phyloP scores from a whole-genome alignment of 495 filamentous ascomycete genomes.

The Lasiosphaeria hispida region DNA sequence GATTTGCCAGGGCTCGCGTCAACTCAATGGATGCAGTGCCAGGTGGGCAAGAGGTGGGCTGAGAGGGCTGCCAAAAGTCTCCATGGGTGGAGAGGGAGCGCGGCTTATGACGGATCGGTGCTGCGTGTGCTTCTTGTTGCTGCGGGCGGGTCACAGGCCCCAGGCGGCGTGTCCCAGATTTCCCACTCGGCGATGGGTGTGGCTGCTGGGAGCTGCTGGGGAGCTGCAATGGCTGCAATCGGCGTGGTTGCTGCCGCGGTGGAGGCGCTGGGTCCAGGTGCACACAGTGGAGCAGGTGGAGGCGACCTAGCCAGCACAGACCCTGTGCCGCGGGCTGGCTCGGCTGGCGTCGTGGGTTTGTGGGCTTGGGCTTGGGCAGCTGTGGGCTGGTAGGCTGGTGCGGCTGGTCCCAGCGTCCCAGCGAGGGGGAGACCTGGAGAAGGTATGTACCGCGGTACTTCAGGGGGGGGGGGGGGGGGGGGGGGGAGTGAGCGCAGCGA shows the following conservation, averaged over 20 bases:
- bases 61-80: neutral
- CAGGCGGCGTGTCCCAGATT: conserved; percentile 21
- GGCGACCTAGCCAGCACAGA: conserved; percentile 1
- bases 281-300: conserved; percentile 10
- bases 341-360: neutral
- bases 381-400: conserved; percentile 3
- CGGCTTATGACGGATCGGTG: conserved; percentile 32
- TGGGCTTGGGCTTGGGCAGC: neutral
- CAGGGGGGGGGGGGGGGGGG: no score
- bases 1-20: neutral
- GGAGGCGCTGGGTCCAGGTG: conserved; percentile 18
- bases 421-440: neutral
- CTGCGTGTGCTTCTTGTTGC: conserved; percentile 10
- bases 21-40: neutral
- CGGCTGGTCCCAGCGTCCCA: conserved; percentile 10
- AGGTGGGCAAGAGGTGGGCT: neutral
- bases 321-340: conserved; percentile 9
- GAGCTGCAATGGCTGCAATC: conserved; percentile 10
- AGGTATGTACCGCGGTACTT: neutral
- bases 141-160: conserved; percentile 27
- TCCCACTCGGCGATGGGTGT: conserved; percentile 13
- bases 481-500: conserved; percentile 1
- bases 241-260: conserved; percentile 16
- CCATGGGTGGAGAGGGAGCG: conserved; percentile 8
- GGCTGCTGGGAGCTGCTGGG: conserved; percentile 13